Base-by-base conservation (phyloP, 495 filamentous ascomycete genomes). In the Paragyromitra xinjiangensis region DNA sequence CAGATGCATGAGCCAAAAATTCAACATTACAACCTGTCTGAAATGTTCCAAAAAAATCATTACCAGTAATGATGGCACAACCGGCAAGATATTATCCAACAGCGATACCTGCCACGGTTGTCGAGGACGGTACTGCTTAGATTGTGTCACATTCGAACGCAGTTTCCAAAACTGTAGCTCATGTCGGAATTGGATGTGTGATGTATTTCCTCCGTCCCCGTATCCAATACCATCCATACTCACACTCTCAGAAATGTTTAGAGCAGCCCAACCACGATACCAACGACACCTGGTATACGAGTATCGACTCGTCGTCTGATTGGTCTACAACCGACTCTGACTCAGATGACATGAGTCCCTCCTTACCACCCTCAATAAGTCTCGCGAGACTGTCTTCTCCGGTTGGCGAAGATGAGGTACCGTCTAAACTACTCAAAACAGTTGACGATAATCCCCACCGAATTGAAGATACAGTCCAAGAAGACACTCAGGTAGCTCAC, bases 161-260 rank as follows among this genome's bases (percentile, higher is more conserved):
- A 11, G 24, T 5, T 69, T 69, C 50, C 24, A 26, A 42, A 69
- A 34, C 8, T 69, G 65, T 44, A 55, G 37, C 22, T 42, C 19
- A 14, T 56, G 65, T 29, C 56, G 37, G 50, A 68, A 58, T 19
- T 69, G 65, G 65, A 69, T 69, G 50, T 67, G 64, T 11, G 37
- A 69, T 34, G 65, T 58, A 69, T 9, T 58, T 22, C 16, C 37
- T 4, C 65, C 65, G 6, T n/a, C 16, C 50, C 12, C 5, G 39
- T 61, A 11, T 37, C n/a, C 12, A 37, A 29, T 1, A 11, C 11
- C 2, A 11, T 16, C 19, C 39, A 40, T 42, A 11, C 22, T 34
- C 12, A 14, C 44, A 19, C 26, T 19, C 39, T 26, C 37, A 69
- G 50, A n/a, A 26, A 56, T 69, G 37, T 22, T 42, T 44, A 6